Evolutionary conservation across 2,329 filamentous ascomycete genomes (phyloP), one percentile per base, ranked within the genome.

Genomic region (Thelonectria olida): DNA sequence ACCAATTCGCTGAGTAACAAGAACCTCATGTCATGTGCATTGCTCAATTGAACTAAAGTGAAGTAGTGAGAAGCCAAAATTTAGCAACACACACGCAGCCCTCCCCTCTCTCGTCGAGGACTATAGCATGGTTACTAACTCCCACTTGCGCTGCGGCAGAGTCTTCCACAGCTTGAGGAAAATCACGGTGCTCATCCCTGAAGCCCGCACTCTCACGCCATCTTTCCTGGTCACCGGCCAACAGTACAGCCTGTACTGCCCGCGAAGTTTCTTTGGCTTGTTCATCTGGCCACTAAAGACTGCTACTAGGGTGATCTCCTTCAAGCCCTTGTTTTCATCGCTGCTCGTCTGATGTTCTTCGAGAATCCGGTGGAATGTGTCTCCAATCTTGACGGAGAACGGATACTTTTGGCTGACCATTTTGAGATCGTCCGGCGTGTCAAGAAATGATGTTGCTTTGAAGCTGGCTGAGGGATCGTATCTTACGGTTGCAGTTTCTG

Each of bases 261-360:
- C 49, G 9, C 36, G 36, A 31, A 28, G 22, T 8, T 52, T 52
- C 19, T 13, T 52, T 13, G 49, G 36, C 4, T 42, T 52, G 8
- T 15, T 52, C 36, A 42, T 52, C 4, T 52, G 36, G n/a, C 49
- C 36, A 20, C 31, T 8, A 52, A 52, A 52, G 15, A 52, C 49
- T 13, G 23, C 49, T 13, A 42, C 49, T 8, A 52, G 13, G n/a
- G 41, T 23, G 13, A 42, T 42, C 27, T 52, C 36, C n/a, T 52
- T 22, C 9, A 52, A 9, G 3, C 22, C n/a, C 36, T 39, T 15
- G 23, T 20, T 20, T 10, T 13, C 25, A 22, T 9, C 17, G n/a
- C 13, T n/a, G 13, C 31, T 15, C 2, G 25, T 22, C 7, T 41
- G 36, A n/a, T 42, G 22, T 4, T 52, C 49, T 27, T 52, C 36